These are phyloP conservation scores for Cercospora zeae-maydis DNA, from an alignment of 2,329 filamentous ascomycete species.

Conservation along the genomic window DNA sequence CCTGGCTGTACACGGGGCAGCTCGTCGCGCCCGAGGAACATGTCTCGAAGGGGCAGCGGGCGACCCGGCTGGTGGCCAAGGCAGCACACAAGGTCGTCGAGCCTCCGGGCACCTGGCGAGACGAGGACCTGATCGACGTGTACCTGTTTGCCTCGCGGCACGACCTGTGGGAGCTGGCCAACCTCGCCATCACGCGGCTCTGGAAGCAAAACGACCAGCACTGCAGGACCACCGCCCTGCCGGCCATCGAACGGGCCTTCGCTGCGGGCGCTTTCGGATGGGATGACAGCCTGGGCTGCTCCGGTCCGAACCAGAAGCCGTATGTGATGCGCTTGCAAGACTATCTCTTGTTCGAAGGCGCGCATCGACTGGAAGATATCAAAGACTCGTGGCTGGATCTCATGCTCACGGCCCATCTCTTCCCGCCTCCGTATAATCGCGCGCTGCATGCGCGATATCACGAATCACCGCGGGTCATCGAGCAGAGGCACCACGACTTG, in stretches of 20 bases:
- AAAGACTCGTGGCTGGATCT: slow-evolving; percentile 11
- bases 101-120: background rate
- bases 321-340: slow-evolving; percentile 10
- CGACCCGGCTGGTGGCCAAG: slow-evolving; percentile 3
- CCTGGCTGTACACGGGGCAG: slow-evolving; percentile 5
- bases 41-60: background rate
- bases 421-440: slow-evolving; percentile 4
- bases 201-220: slow-evolving; percentile 8
- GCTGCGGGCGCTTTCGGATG: slow-evolving; percentile 1
- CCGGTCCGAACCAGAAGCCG: slow-evolving; percentile 6
- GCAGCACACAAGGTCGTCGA: slow-evolving; percentile 6
- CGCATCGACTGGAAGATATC: slow-evolving; percentile 1
- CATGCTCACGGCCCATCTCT: slow-evolving; percentile 4
- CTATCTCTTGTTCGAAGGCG: slow-evolving; percentile 7
- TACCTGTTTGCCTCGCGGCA: slow-evolving; percentile 7
- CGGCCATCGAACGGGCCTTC: slow-evolving; percentile 3
- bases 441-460: slow-evolving; percentile 6
- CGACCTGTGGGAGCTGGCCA: slow-evolving; percentile 11
- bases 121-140: slow-evolving; percentile 11
- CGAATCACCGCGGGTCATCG: background rate
- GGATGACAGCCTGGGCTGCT: slow-evolving; percentile 5
- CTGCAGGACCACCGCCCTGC: slow-evolving; percentile 5
- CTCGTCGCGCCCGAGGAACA: background rate
- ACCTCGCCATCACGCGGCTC: slow-evolving; percentile 8
- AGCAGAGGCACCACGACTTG: background rate